Base-by-base conservation (phyloP, 192 early-diverging fungal genomes). In the Rhizoclosmatium sp. region DNA sequence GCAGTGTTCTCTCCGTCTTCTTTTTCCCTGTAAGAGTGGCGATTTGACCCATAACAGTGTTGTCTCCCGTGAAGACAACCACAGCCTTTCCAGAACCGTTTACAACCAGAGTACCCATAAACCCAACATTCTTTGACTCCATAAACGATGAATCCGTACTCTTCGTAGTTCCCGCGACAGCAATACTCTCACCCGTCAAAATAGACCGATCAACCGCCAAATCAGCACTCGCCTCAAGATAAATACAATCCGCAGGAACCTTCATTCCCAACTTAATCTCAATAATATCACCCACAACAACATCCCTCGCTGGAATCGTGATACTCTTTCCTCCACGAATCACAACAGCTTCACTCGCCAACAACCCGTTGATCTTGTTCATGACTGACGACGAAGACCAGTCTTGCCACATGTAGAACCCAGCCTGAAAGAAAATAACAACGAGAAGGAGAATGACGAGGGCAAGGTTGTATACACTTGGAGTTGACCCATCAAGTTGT, bases 51-150 rank as follows among this genome's bases (percentile, higher is more conserved):
- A 96, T 88, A 65, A 96, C 82, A 1, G 93, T 93, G 7, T 87
- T 81, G 73, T 94, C 93, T 19, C 94, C 95, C 21, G 89, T 96
- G 23, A 88, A 78, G 16, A 95, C 86, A 0, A 98, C 94, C 4
- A 96, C 82, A 66, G 92, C 95, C 3, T 83, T 85, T 69, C 87
- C 92, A 19, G 81, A 82, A 59, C 96, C 96, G 76, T 94, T 88
- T 3, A 91, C 88, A 21, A 94, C 89, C 62, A 89, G 85, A 16
- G 88, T 90, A 58, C 87, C 90, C 87, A 91, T 90, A 79, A 98
- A 89, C 42, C 92, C 94, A 76, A 98, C 86, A 72, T 96, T 96
- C 72, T 91, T 89, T 10, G 91, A 91, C 83, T 95, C 95, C 45
- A 95, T 79, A 66, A 91, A 89, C 72, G 92, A 93, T 3, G 88